phyloP scores from a whole-genome alignment of 2,329 filamentous ascomycete genomes.

The Chaetomium sp. region DNA sequence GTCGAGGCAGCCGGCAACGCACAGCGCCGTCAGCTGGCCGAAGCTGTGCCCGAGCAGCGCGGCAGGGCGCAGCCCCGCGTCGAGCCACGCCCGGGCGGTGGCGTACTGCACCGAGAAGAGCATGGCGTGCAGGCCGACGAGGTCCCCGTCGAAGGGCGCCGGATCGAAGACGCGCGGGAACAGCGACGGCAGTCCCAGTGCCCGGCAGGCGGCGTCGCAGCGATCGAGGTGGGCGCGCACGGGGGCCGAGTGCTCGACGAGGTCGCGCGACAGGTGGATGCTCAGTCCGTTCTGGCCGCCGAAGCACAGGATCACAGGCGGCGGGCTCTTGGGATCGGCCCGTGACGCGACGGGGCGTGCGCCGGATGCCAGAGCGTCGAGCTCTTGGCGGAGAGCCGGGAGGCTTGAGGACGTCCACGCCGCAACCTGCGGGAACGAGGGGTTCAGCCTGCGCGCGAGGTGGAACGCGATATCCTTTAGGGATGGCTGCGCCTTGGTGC shows the following conservation, averaged over 20 bases:
- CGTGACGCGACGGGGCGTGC: background rate
- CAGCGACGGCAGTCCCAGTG: slow-evolving; percentile 35
- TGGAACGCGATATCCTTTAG: background rate
- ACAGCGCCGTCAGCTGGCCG: slow-evolving; percentile 37
- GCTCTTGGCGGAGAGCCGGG: background rate
- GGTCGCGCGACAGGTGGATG: background rate
- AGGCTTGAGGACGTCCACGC: background rate
- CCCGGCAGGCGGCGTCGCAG: slow-evolving; percentile 25
- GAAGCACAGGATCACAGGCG: background rate
- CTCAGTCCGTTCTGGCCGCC: background rate
- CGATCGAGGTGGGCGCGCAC: slow-evolving; percentile 36
- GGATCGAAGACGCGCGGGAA: slow-evolving; percentile 41
- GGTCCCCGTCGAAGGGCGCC: slow-evolving; percentile 30
- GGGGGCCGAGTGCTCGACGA: slow-evolving; percentile 5
- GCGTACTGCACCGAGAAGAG: slow-evolving; percentile 47
- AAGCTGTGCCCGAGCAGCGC: background rate
- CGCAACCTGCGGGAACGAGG: background rate
- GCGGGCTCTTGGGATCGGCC: background rate
- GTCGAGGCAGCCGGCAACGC: slow-evolving; percentile 40
- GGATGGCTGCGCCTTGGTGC: background rate
- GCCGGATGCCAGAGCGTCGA: background rate
- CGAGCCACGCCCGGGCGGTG: slow-evolving; percentile 42
- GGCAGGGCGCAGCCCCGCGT: slow-evolving; percentile 19
- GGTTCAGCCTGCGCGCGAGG: background rate
- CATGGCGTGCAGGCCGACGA: slow-evolving; percentile 42